Conservation (phyloP, 202 grass and related monocot species). For the Zoysia matrella region DNA sequence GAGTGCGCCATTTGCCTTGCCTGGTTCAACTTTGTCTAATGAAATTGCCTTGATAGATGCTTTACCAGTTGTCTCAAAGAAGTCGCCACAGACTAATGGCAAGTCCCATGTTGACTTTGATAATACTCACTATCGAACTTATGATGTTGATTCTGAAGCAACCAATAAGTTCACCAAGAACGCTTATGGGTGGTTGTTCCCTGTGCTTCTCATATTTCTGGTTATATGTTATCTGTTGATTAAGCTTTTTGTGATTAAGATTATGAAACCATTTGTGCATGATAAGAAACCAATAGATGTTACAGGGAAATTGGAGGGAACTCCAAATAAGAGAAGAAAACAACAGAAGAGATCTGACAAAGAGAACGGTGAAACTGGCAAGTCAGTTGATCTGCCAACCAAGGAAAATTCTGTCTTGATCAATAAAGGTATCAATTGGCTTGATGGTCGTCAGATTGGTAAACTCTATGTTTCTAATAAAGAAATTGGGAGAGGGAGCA, state of each 20-base stretch:
- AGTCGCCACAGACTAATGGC: conserved; percentile 23
- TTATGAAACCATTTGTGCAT: conserved; percentile 47
- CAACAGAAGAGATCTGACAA: conserved; percentile 63
- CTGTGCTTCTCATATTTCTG: conserved; percentile 36
- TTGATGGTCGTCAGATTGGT: conserved; percentile 72
- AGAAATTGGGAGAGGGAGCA: conserved; percentile 98
- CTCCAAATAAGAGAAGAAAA: conserved; percentile 80
- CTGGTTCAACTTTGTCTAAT: conserved; percentile 43
- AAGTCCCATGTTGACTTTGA: conserved; percentile 32
- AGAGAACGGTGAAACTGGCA: conserved; percentile 52
- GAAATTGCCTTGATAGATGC: conserved; percentile 40
- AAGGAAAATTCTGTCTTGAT: conserved; percentile 37
- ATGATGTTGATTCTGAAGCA: conserved; percentile 30
- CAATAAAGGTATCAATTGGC: conserved; percentile 34
- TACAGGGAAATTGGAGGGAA: conserved; percentile 47
- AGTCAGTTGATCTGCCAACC: conserved; percentile 36
- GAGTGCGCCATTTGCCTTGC: conserved; percentile 55
- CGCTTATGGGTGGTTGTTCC: conserved; percentile 44
- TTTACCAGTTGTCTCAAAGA: conserved; percentile 19
- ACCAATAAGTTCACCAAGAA: conserved; percentile 29
- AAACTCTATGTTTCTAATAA: conserved; percentile 76
- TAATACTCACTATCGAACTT: conserved; percentile 39
- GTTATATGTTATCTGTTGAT: conserved; percentile 47
- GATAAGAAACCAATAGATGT: conserved; percentile 50
- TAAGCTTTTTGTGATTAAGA: conserved; percentile 24